These are phyloP conservation scores for Sabuloglossum arenarium DNA, from an alignment of 495 filamentous ascomycete species.

Conservation along the genomic window DNA sequence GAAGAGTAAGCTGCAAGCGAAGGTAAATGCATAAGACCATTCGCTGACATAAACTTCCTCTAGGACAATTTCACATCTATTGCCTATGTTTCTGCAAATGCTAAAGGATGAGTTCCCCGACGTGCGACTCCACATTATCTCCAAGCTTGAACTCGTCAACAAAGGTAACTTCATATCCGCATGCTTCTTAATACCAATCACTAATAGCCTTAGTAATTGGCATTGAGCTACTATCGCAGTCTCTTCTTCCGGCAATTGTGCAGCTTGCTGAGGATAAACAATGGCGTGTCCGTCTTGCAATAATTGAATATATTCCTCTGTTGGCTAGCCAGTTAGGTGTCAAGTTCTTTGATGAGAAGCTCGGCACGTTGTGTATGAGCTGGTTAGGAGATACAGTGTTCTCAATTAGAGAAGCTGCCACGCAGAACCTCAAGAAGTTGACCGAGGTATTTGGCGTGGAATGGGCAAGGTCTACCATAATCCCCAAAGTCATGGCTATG, in stretches of 20 bases:
- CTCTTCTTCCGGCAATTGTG: conserved; percentile 92
- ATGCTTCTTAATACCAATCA: conserved; percentile 6
- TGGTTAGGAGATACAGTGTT: conserved; percentile 99
- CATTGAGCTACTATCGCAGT: conserved; percentile 90
- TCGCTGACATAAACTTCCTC: not conserved
- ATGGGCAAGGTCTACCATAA: conserved; percentile 94
- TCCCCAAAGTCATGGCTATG: conserved; percentile 97
- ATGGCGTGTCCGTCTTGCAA: conserved; percentile 93
- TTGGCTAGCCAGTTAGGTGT: conserved; percentile 91
- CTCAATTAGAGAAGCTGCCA: conserved; percentile 92
- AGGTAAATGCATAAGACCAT: not conserved
- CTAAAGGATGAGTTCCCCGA: conserved; percentile 98
- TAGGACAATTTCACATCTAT: conserved; percentile 84
- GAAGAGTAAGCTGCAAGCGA: conserved; percentile 53
- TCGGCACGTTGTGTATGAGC: conserved; percentile 88
- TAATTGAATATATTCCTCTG: conserved; percentile 97
- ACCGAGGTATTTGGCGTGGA: conserved; percentile 97
- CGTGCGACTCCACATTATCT: conserved; percentile 94
- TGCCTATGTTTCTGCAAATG: conserved; percentile 99
- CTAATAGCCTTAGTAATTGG: conserved; percentile 52
- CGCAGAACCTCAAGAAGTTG: conserved; percentile 89
- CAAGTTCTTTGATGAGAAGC: conserved; percentile 94
- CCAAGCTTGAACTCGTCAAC: conserved; percentile 92
- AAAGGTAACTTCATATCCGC: conserved; percentile 37
- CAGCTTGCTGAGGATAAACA: conserved; percentile 98